These are phyloP conservation scores for Penicillium mononematosum DNA, from an alignment of 495 filamentous ascomycete species.

Conservation along the genomic window DNA sequence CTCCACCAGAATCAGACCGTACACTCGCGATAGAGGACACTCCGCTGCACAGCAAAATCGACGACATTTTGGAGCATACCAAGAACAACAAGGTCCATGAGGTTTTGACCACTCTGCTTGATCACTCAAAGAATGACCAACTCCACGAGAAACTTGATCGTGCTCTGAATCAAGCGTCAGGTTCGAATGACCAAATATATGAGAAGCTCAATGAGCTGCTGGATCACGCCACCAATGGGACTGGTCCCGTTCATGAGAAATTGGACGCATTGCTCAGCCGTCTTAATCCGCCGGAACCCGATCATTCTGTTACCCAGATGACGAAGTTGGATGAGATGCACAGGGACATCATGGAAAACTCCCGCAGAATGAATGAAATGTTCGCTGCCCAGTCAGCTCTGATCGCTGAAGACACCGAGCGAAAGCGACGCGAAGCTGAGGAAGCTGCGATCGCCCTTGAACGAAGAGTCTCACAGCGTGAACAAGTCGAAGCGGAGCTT, in stretches of 20 bases:
- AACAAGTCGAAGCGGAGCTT: conserved; percentile 73
- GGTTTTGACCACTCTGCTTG: conserved; percentile 78
- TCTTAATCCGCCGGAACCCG: conserved; percentile 30
- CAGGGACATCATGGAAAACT: conserved; percentile 81
- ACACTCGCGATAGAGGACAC: conserved; percentile 53
- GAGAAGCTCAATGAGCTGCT: conserved; percentile 59
- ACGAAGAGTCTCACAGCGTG: conserved; percentile 71
- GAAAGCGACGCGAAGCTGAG: conserved; percentile 75
- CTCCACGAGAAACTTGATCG: conserved; percentile 45
- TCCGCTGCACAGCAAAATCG: conserved; percentile 77
- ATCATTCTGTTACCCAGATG: conserved; percentile 56
- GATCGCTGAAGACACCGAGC: conserved; percentile 74
- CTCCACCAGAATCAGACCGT: conserved; percentile 43
- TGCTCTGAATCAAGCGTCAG: conserved; percentile 61
- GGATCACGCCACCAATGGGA: conserved; percentile 47
- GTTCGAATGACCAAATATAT: conserved; percentile 50
- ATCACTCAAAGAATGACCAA: conserved; percentile 49
- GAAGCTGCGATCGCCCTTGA: conserved; percentile 80
- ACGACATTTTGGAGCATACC: conserved; percentile 68
- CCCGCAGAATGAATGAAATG: conserved; percentile 82
- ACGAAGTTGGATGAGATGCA: conserved; percentile 87
- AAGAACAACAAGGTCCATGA: conserved; percentile 62
- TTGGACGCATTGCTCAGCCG: conserved; percentile 39
- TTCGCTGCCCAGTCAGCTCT: conserved; percentile 74
- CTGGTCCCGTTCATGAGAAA: conserved; percentile 77